Percentiles rank a stretch among this genome's conserved stretches.
Evolutionary conservation across 2,329 filamentous ascomycete species (phyloP).

Genomic region (Cordyceps cicadae): DNA sequence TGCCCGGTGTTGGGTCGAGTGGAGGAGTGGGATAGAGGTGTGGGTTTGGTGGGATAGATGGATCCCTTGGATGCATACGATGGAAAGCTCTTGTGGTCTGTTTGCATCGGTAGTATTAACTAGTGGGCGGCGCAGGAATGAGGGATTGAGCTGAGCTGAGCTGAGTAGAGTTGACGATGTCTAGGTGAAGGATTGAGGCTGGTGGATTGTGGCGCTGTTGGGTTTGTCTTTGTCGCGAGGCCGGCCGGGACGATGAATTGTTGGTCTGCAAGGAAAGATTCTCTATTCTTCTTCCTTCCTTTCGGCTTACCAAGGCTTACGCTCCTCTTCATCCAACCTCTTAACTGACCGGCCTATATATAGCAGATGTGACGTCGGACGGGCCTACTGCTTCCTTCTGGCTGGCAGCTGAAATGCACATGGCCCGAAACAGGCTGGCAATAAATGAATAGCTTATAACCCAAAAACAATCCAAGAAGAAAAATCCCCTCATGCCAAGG

Average conservation of each 20-base stretch:
- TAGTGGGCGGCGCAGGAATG: not conserved
- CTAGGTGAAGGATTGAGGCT: not conserved
- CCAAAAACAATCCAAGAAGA: not conserved
- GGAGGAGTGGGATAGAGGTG: not conserved
- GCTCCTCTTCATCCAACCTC: not conserved
- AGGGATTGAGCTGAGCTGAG: no score
- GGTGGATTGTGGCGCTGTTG: not conserved
- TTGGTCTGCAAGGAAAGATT: no score
- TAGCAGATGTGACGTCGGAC: not conserved
- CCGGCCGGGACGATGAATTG: no score
- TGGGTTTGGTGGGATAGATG: not conserved
- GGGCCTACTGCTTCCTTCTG: not conserved
- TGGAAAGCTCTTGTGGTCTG: not conserved
- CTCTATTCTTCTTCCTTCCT: no score
- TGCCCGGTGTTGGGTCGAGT: no score
- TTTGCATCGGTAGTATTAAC: not conserved
- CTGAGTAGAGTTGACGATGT: no score
- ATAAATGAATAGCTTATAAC: not conserved
- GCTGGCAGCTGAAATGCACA: not conserved
- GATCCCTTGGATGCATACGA: not conserved
- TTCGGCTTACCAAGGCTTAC: no score
- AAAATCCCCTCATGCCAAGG: conserved; percentile 1
- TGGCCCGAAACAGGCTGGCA: not conserved
- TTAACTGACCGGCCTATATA: not conserved
- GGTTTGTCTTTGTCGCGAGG: no score